These are phyloP conservation scores for Clarireedia hainanense DNA, from an alignment of 2,329 filamentous ascomycete species.

Conservation along the genomic window DNA sequence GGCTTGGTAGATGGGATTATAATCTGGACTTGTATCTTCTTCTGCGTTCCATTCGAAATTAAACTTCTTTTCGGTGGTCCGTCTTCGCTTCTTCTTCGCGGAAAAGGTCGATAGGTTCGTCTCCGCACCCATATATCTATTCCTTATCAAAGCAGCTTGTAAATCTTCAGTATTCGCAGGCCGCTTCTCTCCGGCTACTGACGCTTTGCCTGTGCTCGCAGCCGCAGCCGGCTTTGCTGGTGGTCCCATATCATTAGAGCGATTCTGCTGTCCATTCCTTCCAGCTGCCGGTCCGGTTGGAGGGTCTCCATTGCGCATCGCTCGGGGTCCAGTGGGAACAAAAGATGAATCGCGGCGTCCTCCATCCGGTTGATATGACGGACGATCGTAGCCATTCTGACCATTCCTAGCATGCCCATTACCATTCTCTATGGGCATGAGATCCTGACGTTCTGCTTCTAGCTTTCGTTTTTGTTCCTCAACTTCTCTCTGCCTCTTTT, in stretches of 20 bases:
- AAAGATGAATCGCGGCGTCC: slow-evolving; percentile 24
- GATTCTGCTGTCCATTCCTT: slow-evolving; percentile 18
- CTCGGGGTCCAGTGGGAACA: slow-evolving; percentile 65
- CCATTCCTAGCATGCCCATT: slow-evolving; percentile 16
- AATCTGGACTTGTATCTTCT: slow-evolving; percentile 81
- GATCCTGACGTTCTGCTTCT: slow-evolving; percentile 24
- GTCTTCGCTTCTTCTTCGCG: slow-evolving; percentile 88
- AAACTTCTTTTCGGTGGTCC: slow-evolving; percentile 94
- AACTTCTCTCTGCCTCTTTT: slow-evolving; percentile 67
- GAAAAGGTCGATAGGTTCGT: slow-evolving; percentile 83
- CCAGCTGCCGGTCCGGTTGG: slow-evolving; percentile 37
- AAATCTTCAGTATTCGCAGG: slow-evolving; percentile 46
- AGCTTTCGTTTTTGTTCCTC: slow-evolving; percentile 50
- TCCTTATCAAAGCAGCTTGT: slow-evolving; percentile 66
- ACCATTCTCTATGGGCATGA: slow-evolving; percentile 16
- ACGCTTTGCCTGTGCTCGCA: slow-evolving; percentile 23
- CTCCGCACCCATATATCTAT: slow-evolving; percentile 87
- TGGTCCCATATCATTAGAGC: slow-evolving; percentile 18
- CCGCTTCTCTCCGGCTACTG: slow-evolving; percentile 31
- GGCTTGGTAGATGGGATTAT: slow-evolving; percentile 72
- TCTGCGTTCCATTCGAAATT: slow-evolving; percentile 97
- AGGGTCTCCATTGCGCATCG: slow-evolving; percentile 48
- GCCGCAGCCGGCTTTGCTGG: slow-evolving; percentile 24
- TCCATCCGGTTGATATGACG: slow-evolving; percentile 13
- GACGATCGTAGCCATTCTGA: slow-evolving; percentile 17